Evolutionary conservation across 2,329 filamentous ascomycete species (phyloP).

Genomic region (Pseudophaeomoniella oleicola): DNA sequence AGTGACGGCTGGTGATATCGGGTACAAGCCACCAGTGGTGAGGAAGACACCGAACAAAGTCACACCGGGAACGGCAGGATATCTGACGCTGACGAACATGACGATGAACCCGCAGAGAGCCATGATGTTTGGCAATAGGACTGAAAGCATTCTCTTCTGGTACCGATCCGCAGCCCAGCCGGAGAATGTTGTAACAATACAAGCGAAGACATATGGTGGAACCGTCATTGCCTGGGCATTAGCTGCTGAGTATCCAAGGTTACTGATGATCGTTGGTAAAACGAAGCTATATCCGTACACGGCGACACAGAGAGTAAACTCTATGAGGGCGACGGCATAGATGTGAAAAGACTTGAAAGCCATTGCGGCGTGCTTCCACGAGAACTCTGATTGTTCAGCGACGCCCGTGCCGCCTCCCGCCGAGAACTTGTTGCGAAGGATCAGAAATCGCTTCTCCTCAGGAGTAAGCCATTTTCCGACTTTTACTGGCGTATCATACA

Average conservation of each 20-base stretch:
- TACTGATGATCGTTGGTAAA: constrained; percentile 16
- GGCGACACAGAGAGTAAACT: not conserved
- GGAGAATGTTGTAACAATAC: constrained; percentile 17
- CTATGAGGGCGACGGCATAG: constrained; percentile 1
- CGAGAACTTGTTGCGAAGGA: too few relatives aligned
- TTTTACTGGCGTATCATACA: too few relatives aligned
- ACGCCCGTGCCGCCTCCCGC: too few relatives aligned
- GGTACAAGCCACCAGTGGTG: too few relatives aligned
- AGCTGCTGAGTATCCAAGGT: constrained; percentile 14
- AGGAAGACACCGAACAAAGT: too few relatives aligned
- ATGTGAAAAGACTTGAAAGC: not conserved
- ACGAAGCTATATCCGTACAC: constrained; percentile 12
- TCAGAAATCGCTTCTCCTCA: too few relatives aligned
- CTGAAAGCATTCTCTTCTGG: constrained; percentile 13
- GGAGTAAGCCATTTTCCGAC: too few relatives aligned
- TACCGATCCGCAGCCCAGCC: constrained; percentile 23
- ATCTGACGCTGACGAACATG: too few relatives aligned
- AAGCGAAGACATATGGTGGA: constrained; percentile 27
- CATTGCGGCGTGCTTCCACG: not conserved
- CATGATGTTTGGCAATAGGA: constrained; percentile 3
- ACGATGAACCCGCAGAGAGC: too few relatives aligned
- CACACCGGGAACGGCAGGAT: too few relatives aligned
- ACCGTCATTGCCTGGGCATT: constrained; percentile 15
- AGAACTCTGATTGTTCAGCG: too few relatives aligned
- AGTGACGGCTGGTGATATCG: too few relatives aligned